A percentile compares a stretch with the other conserved stretches of the same genome.
phyloP scores from a whole-genome alignment of 768 basidiomycete genomes.

The Macrolepiota albuminosa region DNA sequence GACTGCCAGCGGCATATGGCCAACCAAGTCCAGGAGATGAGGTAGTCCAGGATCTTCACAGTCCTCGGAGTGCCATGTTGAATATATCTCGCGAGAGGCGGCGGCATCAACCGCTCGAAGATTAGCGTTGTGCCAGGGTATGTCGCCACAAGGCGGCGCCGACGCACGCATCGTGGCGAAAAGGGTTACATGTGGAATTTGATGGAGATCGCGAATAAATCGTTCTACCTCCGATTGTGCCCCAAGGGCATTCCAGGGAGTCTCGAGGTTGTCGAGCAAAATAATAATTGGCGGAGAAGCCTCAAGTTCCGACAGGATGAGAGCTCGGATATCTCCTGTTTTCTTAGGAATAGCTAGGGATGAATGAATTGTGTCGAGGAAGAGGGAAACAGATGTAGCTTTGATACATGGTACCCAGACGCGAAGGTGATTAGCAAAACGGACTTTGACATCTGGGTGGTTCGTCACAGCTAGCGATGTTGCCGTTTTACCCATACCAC shows the following conservation, averaged over 20 bases:
- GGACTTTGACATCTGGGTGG: constrained; percentile 15
- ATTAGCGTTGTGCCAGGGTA: constrained; percentile 19
- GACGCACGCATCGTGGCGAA: constrained; percentile 30
- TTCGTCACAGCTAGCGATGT: constrained; percentile 29
- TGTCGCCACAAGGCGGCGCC: constrained; percentile 21
- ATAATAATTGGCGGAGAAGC: constrained; percentile 23
- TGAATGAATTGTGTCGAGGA: constrained; percentile 19
- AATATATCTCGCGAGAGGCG: constrained; percentile 19
- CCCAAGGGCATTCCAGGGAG: constrained; percentile 26
- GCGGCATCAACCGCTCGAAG: constrained; percentile 14
- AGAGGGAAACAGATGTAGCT: constrained; percentile 20
- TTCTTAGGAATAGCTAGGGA: constrained; percentile 18
- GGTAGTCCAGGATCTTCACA: constrained; percentile 18
- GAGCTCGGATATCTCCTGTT: constrained; percentile 15
- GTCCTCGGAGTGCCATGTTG: constrained; percentile 15
- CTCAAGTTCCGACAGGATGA: constrained; percentile 19
- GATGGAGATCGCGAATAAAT: constrained; percentile 15
- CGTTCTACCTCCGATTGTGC: constrained; percentile 18
- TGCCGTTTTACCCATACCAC: constrained; percentile 37
- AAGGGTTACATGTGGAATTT: constrained; percentile 21
- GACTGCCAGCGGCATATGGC: constrained; percentile 27
- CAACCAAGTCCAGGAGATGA: constrained; percentile 19
- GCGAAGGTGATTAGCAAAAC: constrained; percentile 17
- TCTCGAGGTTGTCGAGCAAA: constrained; percentile 37
- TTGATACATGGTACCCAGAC: constrained; percentile 32